Percentiles rank a stretch among this genome's conserved stretches.
These are phyloP conservation scores for Nannochloropsis granulata DNA, from an alignment of 108 stramenopile genomes.

Conservation along the genomic window DNA sequence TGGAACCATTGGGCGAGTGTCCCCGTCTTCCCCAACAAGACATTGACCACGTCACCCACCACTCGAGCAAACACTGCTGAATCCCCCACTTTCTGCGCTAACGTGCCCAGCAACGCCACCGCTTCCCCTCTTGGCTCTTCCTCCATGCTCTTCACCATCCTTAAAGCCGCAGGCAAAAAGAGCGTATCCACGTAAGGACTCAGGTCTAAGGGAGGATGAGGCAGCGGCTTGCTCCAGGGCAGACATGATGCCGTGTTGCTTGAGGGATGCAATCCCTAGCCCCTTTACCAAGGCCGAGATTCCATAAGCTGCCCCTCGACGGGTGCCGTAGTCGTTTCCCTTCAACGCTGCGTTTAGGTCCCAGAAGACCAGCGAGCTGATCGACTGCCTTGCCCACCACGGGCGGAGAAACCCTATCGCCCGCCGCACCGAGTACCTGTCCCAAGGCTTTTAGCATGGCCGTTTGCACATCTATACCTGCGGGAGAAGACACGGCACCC, in stretches of 20 bases:
- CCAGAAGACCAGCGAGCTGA: background rate
- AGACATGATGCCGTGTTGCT: slow-evolving; percentile 74
- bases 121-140: background rate
- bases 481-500: slow-evolving; percentile 2
- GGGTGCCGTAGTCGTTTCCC: slow-evolving; percentile 1
- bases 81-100: background rate
- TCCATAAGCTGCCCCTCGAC: slow-evolving; percentile 86
- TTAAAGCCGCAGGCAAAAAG: background rate
- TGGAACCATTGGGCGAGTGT: slow-evolving; percentile 28
- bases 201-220: background rate
- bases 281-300: slow-evolving; percentile 95
- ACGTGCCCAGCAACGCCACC: background rate
- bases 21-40: slow-evolving; percentile 12
- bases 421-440: slow-evolving; percentile 9
- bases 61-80: background rate
- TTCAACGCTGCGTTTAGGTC: slow-evolving; percentile 8
- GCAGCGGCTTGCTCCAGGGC: slow-evolving; percentile 61
- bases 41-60: background rate
- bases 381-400: background rate
- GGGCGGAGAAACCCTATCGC: background rate
- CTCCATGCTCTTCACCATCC: background rate
- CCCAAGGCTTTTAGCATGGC: slow-evolving; percentile 16
- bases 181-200: background rate
- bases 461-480: background rate
- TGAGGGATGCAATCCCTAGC: slow-evolving; percentile 79